Evolutionary conservation across 2,329 filamentous ascomycete genomes (phyloP), one percentile per base, ranked within the genome.

Genomic region (Stemphylium vesicarium): DNA sequence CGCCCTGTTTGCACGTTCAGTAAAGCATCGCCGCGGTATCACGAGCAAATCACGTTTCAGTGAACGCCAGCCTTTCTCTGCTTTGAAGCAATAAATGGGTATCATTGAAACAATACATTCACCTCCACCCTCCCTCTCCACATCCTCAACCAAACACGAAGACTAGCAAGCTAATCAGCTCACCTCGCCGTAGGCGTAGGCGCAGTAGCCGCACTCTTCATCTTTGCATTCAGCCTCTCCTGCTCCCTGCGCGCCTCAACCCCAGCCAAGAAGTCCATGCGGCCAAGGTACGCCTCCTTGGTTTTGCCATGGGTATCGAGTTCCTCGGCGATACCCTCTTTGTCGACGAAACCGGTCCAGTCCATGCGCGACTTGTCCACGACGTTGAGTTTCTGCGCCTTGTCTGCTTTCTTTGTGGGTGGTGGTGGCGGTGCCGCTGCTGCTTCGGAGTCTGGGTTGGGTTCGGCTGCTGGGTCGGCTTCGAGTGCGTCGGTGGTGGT

Each of bases 351-450:
- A 10, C 81, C 80, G 16, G 84, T 85, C 86, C 86, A 88, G 63
- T 88, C 86, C 65, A 88, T 75, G 48, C 85, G 81, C 26, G 83
- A 86, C 72, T 88, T 88, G 72, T 87, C 85, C 44, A 88, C 84
- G 0, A 85, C 87, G 61, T 86, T 88, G 75, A 88, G 81, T 66
- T 87, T 88, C 53, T 83, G 82, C 18, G 65, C 82, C 75, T 74
- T 81, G 64, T 68, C 78, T 57, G 56, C 57, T 22, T 60, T 64
- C 16, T 62, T 63, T 4, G 56, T 50, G 15, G 20, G 9, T 15
- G n/a, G 9, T 11, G 39, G 22, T 11, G 7, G 10, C 20, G 26
- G 10, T 15, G 52, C 57, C 9, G 49, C 57, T 10, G 49, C 47
- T 10, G 49, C 47, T 13, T 64, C 62, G 4, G 57, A 31, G 3